A percentile compares a stretch with the other conserved stretches of the same genome.
Evolutionary conservation across 2,329 filamentous ascomycete species (phyloP).

Genomic region (Penicillium nordicum): DNA sequence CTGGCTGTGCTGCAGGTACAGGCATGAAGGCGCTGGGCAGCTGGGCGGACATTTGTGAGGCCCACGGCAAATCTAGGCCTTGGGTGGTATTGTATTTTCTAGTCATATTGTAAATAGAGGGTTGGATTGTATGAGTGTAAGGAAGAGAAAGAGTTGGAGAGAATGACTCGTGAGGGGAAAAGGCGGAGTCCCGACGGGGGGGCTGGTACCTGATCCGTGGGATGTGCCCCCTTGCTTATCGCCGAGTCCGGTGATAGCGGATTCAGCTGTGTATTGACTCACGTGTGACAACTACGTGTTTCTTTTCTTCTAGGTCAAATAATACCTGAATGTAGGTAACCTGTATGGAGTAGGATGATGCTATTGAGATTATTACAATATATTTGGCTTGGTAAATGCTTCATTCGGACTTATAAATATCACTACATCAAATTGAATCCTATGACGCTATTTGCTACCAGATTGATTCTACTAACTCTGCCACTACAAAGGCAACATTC

Average conservation of each 20-base stretch:
- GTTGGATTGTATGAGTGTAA: neutral
- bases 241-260: slow-evolving; percentile 12
- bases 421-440: neutral
- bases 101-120: slow-evolving; percentile 27
- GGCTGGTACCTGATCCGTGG: slow-evolving; percentile 9
- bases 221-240: slow-evolving; percentile 19
- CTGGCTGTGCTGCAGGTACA: slow-evolving; percentile 13
- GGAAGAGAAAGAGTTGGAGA: slow-evolving; percentile 6
- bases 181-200: slow-evolving; percentile 15
- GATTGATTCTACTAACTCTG: neutral
- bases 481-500: neutral
- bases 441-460: neutral
- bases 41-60: slow-evolving; percentile 29
- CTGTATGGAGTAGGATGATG: neutral
- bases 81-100: slow-evolving; percentile 25
- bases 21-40: slow-evolving; percentile 22
- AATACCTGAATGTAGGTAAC: neutral
- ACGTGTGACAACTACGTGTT: neutral
- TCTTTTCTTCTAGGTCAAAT: neutral
- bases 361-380: neutral
- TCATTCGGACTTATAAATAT: neutral
- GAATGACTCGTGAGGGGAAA: slow-evolving; percentile 19
- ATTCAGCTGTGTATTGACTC: neutral
- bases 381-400: neutral
- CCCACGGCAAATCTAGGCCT: slow-evolving; percentile 31